These are phyloP conservation scores for Zasmidium citrigriseum DNA, from an alignment of 2,329 filamentous ascomycete species.

Conservation along the genomic window DNA sequence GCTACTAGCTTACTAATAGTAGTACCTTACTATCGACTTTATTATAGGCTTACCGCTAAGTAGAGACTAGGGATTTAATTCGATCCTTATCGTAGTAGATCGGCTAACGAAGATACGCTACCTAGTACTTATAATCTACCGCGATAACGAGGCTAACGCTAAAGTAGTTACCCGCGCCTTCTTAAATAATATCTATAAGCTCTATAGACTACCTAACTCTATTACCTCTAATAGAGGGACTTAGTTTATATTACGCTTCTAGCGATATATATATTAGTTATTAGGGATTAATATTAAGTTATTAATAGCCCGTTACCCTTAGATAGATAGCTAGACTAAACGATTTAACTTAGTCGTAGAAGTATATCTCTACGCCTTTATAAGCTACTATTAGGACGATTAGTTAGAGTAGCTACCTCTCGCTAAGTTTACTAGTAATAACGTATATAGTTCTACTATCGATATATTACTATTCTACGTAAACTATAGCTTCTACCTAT, in stretches of 20 bases:
- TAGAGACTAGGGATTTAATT: not conserved
- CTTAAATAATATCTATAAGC: not conserved
- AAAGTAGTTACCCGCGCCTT: not conserved
- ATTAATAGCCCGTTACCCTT: not conserved
- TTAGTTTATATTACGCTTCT: not conserved
- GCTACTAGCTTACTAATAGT: not conserved
- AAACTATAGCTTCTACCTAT: not conserved
- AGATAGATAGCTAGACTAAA: conserved; percentile 2
- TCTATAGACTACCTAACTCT: not conserved
- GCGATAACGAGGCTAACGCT: not conserved
- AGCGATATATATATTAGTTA: not conserved
- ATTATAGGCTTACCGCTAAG: not conserved
- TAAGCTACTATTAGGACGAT: not conserved
- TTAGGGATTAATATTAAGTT: not conserved
- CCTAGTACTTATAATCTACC: not conserved
- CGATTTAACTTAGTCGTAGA: not conserved
- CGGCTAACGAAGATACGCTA: not conserved
- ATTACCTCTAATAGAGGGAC: not conserved
- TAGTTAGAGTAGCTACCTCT: not conserved
- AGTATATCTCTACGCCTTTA: not conserved
- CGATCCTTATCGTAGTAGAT: not conserved
- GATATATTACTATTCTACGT: not conserved
- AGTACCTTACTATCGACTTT: not conserved
- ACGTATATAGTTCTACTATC: not conserved
- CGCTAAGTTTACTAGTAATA: not conserved